Conservation (phyloP, 495 filamentous ascomycete species). For the Hyaloscypha finlandica region DNA sequence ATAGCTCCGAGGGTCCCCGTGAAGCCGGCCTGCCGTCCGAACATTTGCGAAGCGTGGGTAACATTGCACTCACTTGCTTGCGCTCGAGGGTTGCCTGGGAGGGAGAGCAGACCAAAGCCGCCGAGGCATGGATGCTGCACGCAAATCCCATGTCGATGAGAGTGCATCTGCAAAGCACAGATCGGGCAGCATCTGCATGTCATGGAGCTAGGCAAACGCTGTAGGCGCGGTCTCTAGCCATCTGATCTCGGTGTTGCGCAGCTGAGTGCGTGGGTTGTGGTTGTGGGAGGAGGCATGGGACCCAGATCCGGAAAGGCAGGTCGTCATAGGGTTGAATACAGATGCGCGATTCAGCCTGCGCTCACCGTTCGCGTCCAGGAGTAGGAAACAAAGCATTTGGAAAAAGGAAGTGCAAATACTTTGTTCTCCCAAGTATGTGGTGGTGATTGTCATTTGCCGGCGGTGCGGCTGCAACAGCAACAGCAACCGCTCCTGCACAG, state of each 20-base stretch:
- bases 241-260: neutral
- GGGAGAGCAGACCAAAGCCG: neutral
- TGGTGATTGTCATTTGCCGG: neutral
- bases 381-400: neutral
- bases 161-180: slow-evolving; percentile 20
- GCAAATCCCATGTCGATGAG: slow-evolving; percentile 9
- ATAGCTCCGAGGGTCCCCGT: neutral
- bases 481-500: neutral
- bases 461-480: neutral
- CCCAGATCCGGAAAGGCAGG: slow-evolving; percentile 2
- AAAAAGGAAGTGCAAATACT: neutral
- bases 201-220: neutral
- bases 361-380: neutral
- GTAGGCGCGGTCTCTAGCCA: neutral
- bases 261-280: neutral
- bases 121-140: slow-evolving; percentile 7
- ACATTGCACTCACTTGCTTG: neutral
- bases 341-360: neutral
- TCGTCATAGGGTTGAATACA: neutral
- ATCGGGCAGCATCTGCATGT: slow-evolving; percentile 22
- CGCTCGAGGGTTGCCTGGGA: neutral
- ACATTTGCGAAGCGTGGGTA: slow-evolving; percentile 1
- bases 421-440: neutral
- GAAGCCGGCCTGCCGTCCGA: neutral
- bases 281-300: neutral